Evolutionary conservation across 768 basidiomycete genomes (phyloP).

Genomic region (Termitomyces sp.): DNA sequence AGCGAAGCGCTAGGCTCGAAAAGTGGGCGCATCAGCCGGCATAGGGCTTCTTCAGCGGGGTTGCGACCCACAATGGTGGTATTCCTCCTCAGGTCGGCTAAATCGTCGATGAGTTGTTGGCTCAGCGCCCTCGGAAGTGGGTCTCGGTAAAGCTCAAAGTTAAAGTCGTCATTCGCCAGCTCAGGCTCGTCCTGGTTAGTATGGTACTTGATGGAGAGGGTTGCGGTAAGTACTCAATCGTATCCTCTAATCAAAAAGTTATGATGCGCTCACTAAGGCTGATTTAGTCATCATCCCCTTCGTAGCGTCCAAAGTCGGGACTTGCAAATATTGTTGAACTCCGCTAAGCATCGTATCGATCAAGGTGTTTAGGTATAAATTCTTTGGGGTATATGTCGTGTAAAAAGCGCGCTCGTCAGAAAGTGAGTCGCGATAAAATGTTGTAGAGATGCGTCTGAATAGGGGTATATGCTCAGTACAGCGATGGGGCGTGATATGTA

Average conservation of each 20-base stretch:
- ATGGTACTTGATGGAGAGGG: not conserved
- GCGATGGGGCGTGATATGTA: not conserved
- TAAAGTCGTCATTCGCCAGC: not conserved
- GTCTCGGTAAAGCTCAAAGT: not conserved
- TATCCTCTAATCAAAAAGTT: not conserved
- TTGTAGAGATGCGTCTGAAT: not conserved
- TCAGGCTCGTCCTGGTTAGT: not conserved
- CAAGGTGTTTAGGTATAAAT: not conserved
- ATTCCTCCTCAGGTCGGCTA: constrained; percentile 1
- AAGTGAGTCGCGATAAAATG: not conserved
- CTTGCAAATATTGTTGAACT: not conserved
- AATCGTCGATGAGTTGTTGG: not conserved
- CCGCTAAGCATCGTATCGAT: not conserved
- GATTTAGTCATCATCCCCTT: not conserved
- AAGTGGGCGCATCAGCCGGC: not conserved
- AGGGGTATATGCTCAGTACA: not conserved
- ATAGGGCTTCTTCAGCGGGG: not conserved
- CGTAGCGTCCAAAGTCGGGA: not conserved
- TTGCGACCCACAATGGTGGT: not conserved
- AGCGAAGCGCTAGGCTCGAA: not conserved
- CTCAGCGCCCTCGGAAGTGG: not conserved
- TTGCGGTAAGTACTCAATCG: not conserved
- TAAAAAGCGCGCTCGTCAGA: not conserved
- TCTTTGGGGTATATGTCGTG: not conserved
- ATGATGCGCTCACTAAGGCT: not conserved